Conservation (phyloP, 192 early-diverging fungal genomes). For the Spizellomyces punctatus region DNA sequence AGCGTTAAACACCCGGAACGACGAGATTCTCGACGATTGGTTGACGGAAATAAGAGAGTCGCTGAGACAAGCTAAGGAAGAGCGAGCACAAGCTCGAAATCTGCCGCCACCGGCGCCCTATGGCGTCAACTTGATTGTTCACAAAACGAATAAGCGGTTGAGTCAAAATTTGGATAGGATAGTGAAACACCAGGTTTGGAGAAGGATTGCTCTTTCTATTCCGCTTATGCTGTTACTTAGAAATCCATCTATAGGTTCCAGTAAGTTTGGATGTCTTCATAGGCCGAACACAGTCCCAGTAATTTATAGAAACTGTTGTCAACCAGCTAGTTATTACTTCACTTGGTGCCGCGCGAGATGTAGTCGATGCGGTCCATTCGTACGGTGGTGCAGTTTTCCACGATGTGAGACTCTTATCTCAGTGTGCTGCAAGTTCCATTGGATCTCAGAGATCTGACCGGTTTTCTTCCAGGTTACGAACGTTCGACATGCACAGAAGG, state of each 20-base stretch:
- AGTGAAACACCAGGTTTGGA: constrained; percentile 23
- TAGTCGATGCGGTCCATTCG: constrained; percentile 29
- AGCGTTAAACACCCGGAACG: constrained; percentile 36
- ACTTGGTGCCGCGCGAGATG: constrained; percentile 33
- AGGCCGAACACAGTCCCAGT: not conserved
- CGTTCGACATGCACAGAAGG: constrained; percentile 31
- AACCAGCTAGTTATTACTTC: constrained; percentile 37
- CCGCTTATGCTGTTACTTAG: too few species aligned
- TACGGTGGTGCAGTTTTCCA: constrained; percentile 38
- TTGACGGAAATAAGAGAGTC: constrained; percentile 16
- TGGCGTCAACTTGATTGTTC: constrained; percentile 41
- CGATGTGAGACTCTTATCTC: not conserved
- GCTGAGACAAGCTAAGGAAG: not conserved
- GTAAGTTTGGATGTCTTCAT: not conserved
- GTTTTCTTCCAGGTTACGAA: constrained; percentile 30
- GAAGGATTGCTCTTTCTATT: not conserved
- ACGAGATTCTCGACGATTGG: constrained; percentile 25
- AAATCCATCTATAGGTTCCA: not conserved
- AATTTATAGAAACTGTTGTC: not conserved
- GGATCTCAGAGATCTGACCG: not conserved
- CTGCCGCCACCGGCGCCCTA: constrained; percentile 13
- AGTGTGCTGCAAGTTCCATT: too few species aligned
- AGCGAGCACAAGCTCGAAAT: not conserved
- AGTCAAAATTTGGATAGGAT: constrained; percentile 22
- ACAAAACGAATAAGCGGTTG: constrained; percentile 38